phyloP scores from a whole-genome alignment of 164 flowering plant genomes.

The Nymphaea thermarum region DNA sequence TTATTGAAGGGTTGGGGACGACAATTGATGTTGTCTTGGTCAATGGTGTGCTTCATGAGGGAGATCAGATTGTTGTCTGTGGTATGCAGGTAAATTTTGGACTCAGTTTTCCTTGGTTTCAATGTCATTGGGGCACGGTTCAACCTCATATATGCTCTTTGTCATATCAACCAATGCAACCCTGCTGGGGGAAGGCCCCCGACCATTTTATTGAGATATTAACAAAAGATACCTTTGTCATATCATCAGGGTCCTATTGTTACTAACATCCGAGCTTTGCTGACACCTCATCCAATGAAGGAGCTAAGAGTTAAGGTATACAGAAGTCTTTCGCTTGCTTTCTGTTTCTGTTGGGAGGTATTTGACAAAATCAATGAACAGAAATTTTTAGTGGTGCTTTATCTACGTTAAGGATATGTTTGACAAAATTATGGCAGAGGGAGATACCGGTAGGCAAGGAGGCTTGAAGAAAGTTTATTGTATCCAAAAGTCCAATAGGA shows the following conservation, averaged over 20 bases:
- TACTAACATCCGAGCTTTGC: conserved; percentile 73
- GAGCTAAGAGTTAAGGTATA: conserved; percentile 90
- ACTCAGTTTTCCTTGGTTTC: neutral
- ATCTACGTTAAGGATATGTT: too few relatives aligned
- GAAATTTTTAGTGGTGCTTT: too few relatives aligned
- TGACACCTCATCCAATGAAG: conserved; percentile 99
- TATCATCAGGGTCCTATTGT: conserved; percentile 83
- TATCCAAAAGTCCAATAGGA: too few relatives aligned
- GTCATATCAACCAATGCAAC: too few relatives aligned
- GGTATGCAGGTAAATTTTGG: conserved; percentile 60
- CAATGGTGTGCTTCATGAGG: conserved; percentile 96
- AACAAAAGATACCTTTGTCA: too few relatives aligned
- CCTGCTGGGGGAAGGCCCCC: too few relatives aligned
- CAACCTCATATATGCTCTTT: neutral
- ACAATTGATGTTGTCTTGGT: conserved; percentile 96
- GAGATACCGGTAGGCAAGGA: too few relatives aligned
- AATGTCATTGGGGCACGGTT: neutral
- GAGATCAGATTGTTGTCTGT: conserved; percentile 96
- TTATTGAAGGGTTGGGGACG: conserved; percentile 93
- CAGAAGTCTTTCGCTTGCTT: neutral
- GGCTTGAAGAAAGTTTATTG: too few relatives aligned
- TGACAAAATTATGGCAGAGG: too few relatives aligned
- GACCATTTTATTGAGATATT: too few relatives aligned
- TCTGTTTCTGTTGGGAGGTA: neutral
- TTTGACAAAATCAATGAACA: too few relatives aligned